Evolutionary conservation across 257 asterid genomes (phyloP).

Genomic region (Schizonepeta tenuifolia): DNA sequence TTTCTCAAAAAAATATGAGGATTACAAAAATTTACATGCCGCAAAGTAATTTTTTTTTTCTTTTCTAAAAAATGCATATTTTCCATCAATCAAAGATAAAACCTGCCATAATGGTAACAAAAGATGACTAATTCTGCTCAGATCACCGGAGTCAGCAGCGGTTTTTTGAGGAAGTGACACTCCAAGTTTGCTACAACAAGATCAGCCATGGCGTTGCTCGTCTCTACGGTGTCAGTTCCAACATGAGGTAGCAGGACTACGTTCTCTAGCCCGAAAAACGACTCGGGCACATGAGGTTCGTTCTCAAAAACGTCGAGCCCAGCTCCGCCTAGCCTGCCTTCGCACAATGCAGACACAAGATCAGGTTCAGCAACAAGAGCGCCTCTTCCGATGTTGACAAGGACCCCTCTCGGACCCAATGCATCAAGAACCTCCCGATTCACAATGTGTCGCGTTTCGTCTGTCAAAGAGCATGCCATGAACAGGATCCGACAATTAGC

Average conservation of each 20-base stretch:
- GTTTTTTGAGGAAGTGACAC: slow-evolving; percentile 62
- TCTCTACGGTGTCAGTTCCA: slow-evolving; percentile 67
- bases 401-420: slow-evolving; percentile 70
- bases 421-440: slow-evolving; percentile 64
- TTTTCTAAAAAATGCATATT: not conserved
- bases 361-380: slow-evolving; percentile 68
- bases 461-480: slow-evolving; percentile 64
- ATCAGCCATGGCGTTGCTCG: slow-evolving; percentile 71
- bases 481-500: slow-evolving; percentile 58
- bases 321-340: slow-evolving; percentile 85
- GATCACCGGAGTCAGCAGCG: slow-evolving; percentile 68
- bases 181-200: slow-evolving; percentile 76
- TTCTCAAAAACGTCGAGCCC: slow-evolving; percentile 85
- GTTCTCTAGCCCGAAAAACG: slow-evolving; percentile 53
- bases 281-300: slow-evolving; percentile 70
- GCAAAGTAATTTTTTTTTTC: too few species aligned
- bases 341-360: slow-evolving; percentile 62
- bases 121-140: slow-evolving; percentile 33
- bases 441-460: slow-evolving; percentile 63
- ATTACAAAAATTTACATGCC: too few species aligned
- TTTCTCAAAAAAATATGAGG: too few species aligned
- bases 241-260: slow-evolving; percentile 77
- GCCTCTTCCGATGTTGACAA: slow-evolving; percentile 78
- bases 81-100: not conserved
- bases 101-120: not conserved